A percentile compares a stretch with the other conserved stretches of the same genome.
Evolutionary conservation across 176 grass and related monocot species (phyloP).

Genomic region (Leersia perrieri): DNA sequence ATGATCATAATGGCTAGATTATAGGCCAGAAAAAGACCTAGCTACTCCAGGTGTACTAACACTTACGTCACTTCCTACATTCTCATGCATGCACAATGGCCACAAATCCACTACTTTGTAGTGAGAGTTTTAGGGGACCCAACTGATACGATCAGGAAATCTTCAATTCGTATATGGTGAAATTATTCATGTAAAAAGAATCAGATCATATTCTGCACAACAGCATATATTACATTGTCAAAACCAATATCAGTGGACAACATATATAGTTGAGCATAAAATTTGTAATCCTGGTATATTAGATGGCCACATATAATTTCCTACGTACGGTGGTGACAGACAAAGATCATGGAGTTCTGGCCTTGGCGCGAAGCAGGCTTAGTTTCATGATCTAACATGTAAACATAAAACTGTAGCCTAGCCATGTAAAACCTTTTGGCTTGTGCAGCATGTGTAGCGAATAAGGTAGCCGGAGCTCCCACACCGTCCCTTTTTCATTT

Average conservation of each 20-base stretch:
- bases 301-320: not conserved
- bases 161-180: not conserved
- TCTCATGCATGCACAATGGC: not conserved
- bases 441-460: too few species aligned
- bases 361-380: too few species aligned
- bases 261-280: not conserved
- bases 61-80: slow-evolving; percentile 29
- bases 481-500: too few species aligned
- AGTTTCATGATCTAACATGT: too few species aligned
- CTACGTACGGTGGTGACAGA: too few species aligned
- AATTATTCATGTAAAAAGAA: not conserved
- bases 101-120: not conserved
- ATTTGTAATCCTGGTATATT: not conserved
- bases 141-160: not conserved
- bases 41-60: slow-evolving; percentile 31
- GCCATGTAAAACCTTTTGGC: too few species aligned
- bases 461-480: too few species aligned
- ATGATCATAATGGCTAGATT: slow-evolving; percentile 37
- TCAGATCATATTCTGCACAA: not conserved
- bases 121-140: not conserved
- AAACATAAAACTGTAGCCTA: too few species aligned
- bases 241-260: not conserved
- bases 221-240: not conserved
- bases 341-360: too few species aligned
- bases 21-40: slow-evolving; percentile 31